Conservation (phyloP, 257 asterid species). For the Primulina tabacum region DNA sequence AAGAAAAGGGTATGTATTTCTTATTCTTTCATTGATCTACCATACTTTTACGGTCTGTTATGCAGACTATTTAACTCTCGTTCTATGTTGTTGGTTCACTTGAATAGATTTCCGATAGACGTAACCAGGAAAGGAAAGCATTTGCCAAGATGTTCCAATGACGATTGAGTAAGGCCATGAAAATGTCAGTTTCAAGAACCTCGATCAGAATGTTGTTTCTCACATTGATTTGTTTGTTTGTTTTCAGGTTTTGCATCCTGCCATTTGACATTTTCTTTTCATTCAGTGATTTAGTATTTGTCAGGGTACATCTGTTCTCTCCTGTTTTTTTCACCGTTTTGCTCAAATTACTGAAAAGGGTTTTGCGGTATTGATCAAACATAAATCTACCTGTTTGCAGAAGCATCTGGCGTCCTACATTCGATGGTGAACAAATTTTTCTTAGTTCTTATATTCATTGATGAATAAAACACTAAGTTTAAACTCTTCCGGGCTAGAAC, state of each 20-base stretch:
- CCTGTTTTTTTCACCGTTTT: constrained; percentile 10
- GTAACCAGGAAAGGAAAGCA: constrained; percentile 71
- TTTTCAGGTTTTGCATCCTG: not conserved
- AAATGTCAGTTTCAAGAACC: not conserved
- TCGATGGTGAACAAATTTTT: constrained; percentile 29
- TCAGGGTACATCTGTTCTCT: constrained; percentile 31
- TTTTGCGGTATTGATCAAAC: constrained; percentile 7
- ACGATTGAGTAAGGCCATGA: constrained; percentile 29
- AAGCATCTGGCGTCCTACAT: constrained; percentile 22
- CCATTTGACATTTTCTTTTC: constrained; percentile 2
- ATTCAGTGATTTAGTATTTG: not conserved
- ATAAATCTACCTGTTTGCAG: constrained; percentile 23
- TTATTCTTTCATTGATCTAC: not conserved
- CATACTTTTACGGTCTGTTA: not conserved
- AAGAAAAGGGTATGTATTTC: constrained; percentile 62
- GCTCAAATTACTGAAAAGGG: constrained; percentile 24
- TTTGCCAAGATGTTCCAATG: constrained; percentile 70
- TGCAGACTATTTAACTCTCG: constrained; percentile 24
- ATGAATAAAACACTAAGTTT: not conserved
- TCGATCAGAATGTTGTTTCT: not conserved
- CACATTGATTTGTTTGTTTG: constrained; percentile 1
- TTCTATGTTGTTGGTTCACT: not conserved
- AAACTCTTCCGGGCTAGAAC: not conserved
- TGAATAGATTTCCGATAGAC: constrained; percentile 68
- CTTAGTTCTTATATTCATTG: not conserved